Evolutionary conservation across 805 yeast species (phyloP), one percentile per base, ranked within the genome.

Genomic region (Cyberlindnera sargentensis): DNA sequence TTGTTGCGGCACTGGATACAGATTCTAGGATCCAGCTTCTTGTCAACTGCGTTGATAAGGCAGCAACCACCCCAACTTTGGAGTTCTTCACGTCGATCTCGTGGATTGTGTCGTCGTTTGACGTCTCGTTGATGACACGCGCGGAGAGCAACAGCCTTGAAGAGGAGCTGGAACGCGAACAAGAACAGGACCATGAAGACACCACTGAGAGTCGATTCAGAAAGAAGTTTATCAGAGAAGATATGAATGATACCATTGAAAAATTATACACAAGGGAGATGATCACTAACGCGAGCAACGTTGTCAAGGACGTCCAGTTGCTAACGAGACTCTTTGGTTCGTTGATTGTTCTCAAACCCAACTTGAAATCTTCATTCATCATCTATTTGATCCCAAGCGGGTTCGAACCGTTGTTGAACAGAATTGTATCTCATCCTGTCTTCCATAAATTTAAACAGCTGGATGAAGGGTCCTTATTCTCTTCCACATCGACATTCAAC

Each of bases 301-400:
- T 39, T 8, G 37, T 47, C 9, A 36, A 46, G 5, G 47, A 53
- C 5, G 60, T 65, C 1, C 44, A 46, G 43, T 52, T 33, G 33
- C 46, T 46, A 42, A 59, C 46, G 24, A 59, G 40, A 41, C 66
- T 38, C 44, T 60, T 53, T 42, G 52, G 57, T 4, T 52, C 67
- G 4, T 52, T 74, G 37, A 55, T 72, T 20, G 53, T 56, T 28
- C 41, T 73, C n/a, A 57, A 62, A 31, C 74, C 76, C 2, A 48
- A 56, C 2, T 49, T 61, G 32, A 68, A 66, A 45, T 57, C 65
- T 10, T 63, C 64, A 29, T 52, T 72, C 20, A 65, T 73, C 45
- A 68, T 74, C 51, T 63, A 65, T 31, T 57, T 72, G 29, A 64
- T 67, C 4, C 73, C 78, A 2, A 61, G 61, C 3, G 58, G 69